Base-by-base conservation (phyloP, 139 green algal genomes). In the Marvania coccoides region DNA sequence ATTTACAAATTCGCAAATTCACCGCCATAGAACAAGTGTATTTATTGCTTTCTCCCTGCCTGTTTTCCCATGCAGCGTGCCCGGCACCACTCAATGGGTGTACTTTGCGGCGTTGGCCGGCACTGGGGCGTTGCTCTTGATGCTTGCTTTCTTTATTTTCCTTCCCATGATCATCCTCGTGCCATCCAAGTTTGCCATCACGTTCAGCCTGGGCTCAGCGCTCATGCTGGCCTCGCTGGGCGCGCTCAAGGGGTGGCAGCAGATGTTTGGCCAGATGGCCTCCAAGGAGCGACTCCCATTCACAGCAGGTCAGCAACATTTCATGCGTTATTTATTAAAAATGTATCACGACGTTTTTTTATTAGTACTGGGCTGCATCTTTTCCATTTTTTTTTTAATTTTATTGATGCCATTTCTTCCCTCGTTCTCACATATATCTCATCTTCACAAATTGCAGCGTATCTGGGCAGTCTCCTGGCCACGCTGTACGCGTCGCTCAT, bases 101-200 rank as follows among this genome's bases (percentile, higher is more conserved):
- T 84, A 87, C 67, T 90, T 90, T 67, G 72, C 59, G 23, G 73
- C 56, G 4, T 82, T 96, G 23, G 31, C 90, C 39, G 81, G 58
- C 7, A 73, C 47, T 24, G 88, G 89, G 2, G 28, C 73, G 14
- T 60, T 96, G 9, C 90, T 95, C 68, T 79, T 97, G 14, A 48
- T 86, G 19, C 67, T 98, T 23, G 79, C 91, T 0, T 95, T 98
- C 71, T 83, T 83, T 51, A 57, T 98, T 7, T 93, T 93, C 68
- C 79, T 98, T 1, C 93, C 93, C 1, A 71, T 96, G 24, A 85
- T 97, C 53, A 87, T 95, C 47, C 47, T 97, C 10, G 69, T 83
- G 0, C 93, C 93, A n/a, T 85, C 90, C 26, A 98, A 95, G 73
- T 98, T 98, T 79, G 93, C 92, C 3, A 68, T 96, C 9, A 90